Evolutionary conservation across 2,329 filamentous ascomycete genomes (phyloP).

Genomic region (Clarireedia sp.): DNA sequence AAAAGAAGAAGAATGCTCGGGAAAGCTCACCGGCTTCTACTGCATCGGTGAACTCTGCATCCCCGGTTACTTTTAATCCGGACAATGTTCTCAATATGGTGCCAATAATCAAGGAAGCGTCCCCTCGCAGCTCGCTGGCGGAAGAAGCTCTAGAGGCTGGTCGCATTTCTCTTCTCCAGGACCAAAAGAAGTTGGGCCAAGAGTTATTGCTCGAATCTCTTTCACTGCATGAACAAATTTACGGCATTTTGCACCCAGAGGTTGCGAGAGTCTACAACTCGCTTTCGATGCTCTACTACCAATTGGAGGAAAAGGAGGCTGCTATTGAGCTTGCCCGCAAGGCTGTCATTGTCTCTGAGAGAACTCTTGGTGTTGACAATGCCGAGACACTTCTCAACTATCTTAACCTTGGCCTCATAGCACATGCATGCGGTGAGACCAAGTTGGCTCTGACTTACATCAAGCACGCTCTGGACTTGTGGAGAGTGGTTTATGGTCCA

Average conservation of each 20-base stretch:
- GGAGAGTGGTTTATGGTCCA: constrained; percentile 93
- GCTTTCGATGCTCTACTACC: constrained; percentile 91
- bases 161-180: constrained; percentile 89
- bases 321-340: constrained; percentile 94
- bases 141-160: constrained; percentile 95
- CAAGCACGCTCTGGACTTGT: constrained; percentile 85
- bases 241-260: constrained; percentile 93
- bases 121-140: constrained; percentile 80
- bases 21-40: constrained; percentile 39
- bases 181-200: constrained; percentile 91
- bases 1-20: constrained; percentile 54
- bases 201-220: constrained; percentile 93
- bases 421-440: constrained; percentile 88
- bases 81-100: constrained; percentile 89
- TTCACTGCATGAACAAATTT: constrained; percentile 96
- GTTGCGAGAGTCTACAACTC: constrained; percentile 93
- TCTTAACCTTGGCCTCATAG: constrained; percentile 88
- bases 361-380: constrained; percentile 87
- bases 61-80: constrained; percentile 59
- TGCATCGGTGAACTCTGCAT: constrained; percentile 38
- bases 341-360: constrained; percentile 90
- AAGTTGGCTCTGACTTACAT: constrained; percentile 80
- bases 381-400: constrained; percentile 92
- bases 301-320: constrained; percentile 94
- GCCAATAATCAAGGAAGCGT: constrained; percentile 91